Conservation (phyloP, 805 yeast genomes). For the Candida arabinofermentans region DNA sequence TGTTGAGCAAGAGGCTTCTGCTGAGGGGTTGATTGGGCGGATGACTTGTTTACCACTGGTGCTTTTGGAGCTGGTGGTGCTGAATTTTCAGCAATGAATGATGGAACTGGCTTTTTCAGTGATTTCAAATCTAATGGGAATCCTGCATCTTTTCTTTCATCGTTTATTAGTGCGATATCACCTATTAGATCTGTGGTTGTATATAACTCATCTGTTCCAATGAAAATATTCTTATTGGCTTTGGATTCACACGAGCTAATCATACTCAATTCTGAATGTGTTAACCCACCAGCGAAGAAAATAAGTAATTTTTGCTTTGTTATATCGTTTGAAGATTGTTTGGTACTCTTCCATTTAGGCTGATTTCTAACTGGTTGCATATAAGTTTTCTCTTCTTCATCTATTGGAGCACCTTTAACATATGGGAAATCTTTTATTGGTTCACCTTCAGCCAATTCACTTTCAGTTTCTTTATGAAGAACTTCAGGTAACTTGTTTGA, state of each 20-base stretch:
- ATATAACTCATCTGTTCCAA: constrained; percentile 77
- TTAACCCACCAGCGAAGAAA: constrained; percentile 86
- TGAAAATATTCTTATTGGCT: constrained; percentile 65
- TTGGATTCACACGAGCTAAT: constrained; percentile 63
- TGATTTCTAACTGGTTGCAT: constrained; percentile 21
- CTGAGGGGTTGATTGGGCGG: constrained; percentile 1
- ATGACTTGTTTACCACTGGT: too few relatives aligned
- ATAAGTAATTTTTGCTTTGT: constrained; percentile 67
- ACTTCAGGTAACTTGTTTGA: constrained; percentile 26
- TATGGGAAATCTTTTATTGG: constrained; percentile 52
- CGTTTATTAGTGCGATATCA: constrained; percentile 28
- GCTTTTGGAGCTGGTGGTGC: constrained; percentile 1
- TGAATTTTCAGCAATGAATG: constrained; percentile 1
- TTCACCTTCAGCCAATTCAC: constrained; percentile 26
- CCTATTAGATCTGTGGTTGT: constrained; percentile 36
- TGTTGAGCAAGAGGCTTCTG: neutral
- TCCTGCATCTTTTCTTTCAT: constrained; percentile 19
- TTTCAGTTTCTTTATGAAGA: constrained; percentile 10
- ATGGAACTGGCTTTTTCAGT: constrained; percentile 15
- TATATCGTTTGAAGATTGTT: constrained; percentile 15
- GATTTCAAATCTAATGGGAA: constrained; percentile 25
- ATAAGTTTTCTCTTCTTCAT: constrained; percentile 14
- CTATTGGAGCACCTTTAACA: constrained; percentile 32
- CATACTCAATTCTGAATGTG: constrained; percentile 75
- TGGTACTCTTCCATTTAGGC: constrained; percentile 30